A percentile compares a stretch with the other conserved stretches of the same genome.
Conservation (phyloP, 192 early-diverging fungal genomes). For the Mortierella claussenii region DNA sequence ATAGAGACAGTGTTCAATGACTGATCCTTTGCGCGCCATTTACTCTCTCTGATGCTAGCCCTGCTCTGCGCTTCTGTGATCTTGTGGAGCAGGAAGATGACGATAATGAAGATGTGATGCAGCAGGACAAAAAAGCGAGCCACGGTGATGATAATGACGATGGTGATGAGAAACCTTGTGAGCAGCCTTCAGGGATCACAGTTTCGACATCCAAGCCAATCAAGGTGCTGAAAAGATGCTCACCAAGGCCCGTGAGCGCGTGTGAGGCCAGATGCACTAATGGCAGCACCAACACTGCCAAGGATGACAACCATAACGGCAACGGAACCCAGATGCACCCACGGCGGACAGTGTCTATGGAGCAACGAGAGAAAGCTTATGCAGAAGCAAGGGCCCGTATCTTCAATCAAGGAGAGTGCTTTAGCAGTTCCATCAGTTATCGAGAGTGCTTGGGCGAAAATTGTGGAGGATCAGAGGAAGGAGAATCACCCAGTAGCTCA, state of each 20-base stretch:
- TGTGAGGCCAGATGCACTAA: conserved; percentile 12
- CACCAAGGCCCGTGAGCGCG: conserved; percentile 8
- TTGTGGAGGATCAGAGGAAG: too few species aligned
- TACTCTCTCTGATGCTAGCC: conserved; percentile 20
- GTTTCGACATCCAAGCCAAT: too few species aligned
- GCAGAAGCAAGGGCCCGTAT: conserved; percentile 76
- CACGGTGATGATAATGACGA: not conserved
- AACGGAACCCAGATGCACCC: conserved; percentile 11
- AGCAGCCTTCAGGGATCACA: not conserved
- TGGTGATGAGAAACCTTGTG: not conserved
- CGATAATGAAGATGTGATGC: conserved; percentile 9
- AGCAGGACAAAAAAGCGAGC: not conserved
- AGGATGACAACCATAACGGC: not conserved
- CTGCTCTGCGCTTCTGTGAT: conserved; percentile 56
- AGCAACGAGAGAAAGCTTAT: conserved; percentile 73
- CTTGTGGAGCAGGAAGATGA: conserved; percentile 55
- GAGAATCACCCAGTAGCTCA: too few species aligned
- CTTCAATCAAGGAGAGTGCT: too few species aligned
- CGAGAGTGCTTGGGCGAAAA: too few species aligned
- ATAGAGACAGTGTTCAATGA: not conserved
- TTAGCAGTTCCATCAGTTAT: too few species aligned
- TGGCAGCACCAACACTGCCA: not conserved
- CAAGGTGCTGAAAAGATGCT: conserved; percentile 59
- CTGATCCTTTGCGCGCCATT: not conserved
- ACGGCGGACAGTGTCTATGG: conserved; percentile 58